Evolutionary conservation across 2,329 filamentous ascomycete species (phyloP).

Genomic region (Cordyceps cicadae): DNA sequence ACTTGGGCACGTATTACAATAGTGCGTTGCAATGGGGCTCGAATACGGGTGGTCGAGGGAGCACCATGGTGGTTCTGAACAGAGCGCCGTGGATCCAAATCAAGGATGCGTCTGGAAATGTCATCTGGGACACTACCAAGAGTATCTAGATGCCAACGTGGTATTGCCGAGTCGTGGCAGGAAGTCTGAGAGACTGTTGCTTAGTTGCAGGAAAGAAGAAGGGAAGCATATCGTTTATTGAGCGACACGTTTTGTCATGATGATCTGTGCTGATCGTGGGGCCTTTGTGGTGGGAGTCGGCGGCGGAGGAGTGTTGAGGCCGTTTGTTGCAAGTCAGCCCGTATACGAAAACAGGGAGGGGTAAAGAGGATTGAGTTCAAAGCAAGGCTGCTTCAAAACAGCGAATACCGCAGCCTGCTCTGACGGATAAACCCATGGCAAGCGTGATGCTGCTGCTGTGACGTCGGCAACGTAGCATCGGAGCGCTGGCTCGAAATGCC

Average conservation of each 20-base stretch:
- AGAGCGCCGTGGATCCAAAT: slow-evolving; percentile 16
- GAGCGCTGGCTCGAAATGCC: neutral
- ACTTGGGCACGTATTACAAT: slow-evolving; percentile 13
- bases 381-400: neutral
- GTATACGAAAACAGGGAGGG: neutral
- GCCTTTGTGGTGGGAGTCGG: neutral
- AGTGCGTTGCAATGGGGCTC: slow-evolving; percentile 12
- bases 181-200: neutral
- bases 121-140: slow-evolving; percentile 16
- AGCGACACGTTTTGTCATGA: neutral
- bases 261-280: no score
- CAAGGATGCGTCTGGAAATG: slow-evolving; percentile 13
- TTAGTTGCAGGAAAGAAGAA: neutral
- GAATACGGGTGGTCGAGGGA: slow-evolving; percentile 11
- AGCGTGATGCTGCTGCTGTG: neutral
- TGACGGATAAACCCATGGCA: neutral
- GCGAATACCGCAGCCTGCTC: neutral
- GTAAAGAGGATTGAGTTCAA: neutral
- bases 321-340: neutral
- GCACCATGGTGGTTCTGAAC: slow-evolving; percentile 12
- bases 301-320: neutral
- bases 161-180: neutral
- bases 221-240: neutral
- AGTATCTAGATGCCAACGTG: neutral
- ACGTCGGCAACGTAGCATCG: slow-evolving; percentile 5